Evolutionary conservation across 164 flowering plant genomes (phyloP).

Genomic region (Dillenia turbinata): DNA sequence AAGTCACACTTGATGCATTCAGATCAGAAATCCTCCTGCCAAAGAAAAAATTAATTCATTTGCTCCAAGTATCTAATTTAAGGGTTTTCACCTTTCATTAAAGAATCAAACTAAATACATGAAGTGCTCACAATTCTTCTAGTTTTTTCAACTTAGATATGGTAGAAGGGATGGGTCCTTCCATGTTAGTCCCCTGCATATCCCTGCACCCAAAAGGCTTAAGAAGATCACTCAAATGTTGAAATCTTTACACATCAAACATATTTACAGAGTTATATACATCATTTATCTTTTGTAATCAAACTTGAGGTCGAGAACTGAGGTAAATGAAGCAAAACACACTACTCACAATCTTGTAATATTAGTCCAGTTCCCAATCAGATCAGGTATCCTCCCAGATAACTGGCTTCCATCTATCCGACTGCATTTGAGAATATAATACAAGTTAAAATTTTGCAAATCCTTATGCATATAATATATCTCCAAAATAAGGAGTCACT

Average conservation of each 20-base stretch:
- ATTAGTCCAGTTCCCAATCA: slow-evolving; percentile 74
- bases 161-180: slow-evolving; percentile 74
- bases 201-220: slow-evolving; percentile 39
- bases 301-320: neutral
- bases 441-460: too few species aligned
- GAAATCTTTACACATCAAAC: too few species aligned
- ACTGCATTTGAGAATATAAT: slow-evolving; percentile 41
- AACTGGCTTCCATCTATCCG: slow-evolving; percentile 64
- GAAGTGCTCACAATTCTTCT: slow-evolving; percentile 42
- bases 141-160: slow-evolving; percentile 49
- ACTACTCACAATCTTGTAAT: slow-evolving; percentile 52
- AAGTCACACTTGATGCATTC: slow-evolving; percentile 33
- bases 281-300: neutral
- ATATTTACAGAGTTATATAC: too few species aligned
- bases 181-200: slow-evolving; percentile 79
- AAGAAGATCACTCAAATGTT: neutral
- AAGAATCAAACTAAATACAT: neutral
- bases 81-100: too few species aligned
- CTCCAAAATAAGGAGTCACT: slow-evolving; percentile 17
- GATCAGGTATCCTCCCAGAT: slow-evolving; percentile 75
- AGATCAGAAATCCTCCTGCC: slow-evolving; percentile 83
- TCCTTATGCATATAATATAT: neutral
- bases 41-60: neutral
- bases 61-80: too few species aligned
- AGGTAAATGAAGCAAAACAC: neutral